These are phyloP conservation scores for Aspergillus sergii DNA, from an alignment of 2,329 filamentous ascomycete species.

Conservation along the genomic window DNA sequence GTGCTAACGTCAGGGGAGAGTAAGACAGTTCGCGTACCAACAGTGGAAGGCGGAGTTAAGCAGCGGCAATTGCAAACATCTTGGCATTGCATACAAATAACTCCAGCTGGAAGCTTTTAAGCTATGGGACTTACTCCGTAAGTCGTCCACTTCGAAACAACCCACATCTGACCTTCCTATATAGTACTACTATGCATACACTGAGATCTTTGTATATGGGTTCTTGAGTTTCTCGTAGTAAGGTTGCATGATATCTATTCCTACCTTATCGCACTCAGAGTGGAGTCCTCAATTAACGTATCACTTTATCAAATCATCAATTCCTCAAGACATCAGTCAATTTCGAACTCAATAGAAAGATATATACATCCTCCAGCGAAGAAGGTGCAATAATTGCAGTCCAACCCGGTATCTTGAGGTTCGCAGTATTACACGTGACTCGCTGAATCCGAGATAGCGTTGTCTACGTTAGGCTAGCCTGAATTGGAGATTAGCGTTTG, in stretches of 20 bases:
- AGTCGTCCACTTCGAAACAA: background rate
- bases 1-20: constrained; percentile 17
- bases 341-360: background rate
- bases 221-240: background rate
- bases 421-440: constrained; percentile 27
- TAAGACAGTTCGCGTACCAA: constrained; percentile 8
- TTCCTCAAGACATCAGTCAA: background rate
- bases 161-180: background rate
- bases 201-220: background rate
- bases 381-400: background rate
- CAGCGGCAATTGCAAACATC: constrained; percentile 7
- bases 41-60: constrained; percentile 18
- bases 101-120: background rate
- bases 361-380: background rate
- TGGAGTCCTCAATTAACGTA: background rate
- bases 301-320: background rate
- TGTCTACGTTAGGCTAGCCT: constrained; percentile 10
- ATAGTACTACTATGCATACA: background rate
- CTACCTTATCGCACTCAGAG: background rate
- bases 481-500: constrained; percentile 14
- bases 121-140: background rate
- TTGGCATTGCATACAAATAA: background rate
- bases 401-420: constrained; percentile 20
- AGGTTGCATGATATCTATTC: background rate
- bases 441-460: constrained; percentile 20